These are phyloP conservation scores for Apiotrichum mycotoxinovorans DNA, from an alignment of 1,284 basidiomycete species.

Conservation along the genomic window DNA sequence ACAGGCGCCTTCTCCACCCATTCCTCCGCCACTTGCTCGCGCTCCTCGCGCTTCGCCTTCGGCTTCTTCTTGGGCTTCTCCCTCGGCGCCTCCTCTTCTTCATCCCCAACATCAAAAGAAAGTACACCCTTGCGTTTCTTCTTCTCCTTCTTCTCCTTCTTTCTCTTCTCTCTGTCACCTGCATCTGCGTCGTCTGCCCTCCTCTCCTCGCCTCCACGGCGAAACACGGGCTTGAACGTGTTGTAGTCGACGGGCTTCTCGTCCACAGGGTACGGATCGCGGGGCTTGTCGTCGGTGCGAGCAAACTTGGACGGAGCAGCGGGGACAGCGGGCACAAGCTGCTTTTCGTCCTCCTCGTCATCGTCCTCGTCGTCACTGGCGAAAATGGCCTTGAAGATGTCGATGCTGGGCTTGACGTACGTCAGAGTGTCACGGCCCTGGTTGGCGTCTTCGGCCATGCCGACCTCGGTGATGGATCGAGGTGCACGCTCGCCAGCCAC, in stretches of 20 bases:
- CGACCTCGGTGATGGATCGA: slow-evolving; percentile 61
- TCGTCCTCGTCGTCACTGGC: slow-evolving; percentile 81
- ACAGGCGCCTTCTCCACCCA: slow-evolving; percentile 53
- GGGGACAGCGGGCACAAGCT: slow-evolving; percentile 18
- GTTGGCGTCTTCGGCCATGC: slow-evolving; percentile 80
- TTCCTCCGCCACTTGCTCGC: slow-evolving; percentile 51
- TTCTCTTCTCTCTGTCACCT: slow-evolving; percentile 48
- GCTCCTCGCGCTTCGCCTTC: slow-evolving; percentile 45
- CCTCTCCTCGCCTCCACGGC: slow-evolving; percentile 13
- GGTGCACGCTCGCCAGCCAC: slow-evolving; percentile 32
- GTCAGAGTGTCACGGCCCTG: slow-evolving; percentile 82
- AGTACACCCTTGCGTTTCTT: slow-evolving; percentile 56
- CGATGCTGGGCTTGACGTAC: slow-evolving; percentile 79
- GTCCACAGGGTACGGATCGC: slow-evolving; percentile 23
- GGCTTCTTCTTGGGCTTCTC: slow-evolving; percentile 45
- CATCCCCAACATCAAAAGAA: slow-evolving; percentile 65
- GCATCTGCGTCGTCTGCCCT: slow-evolving; percentile 45
- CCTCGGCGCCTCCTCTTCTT: slow-evolving; percentile 46
- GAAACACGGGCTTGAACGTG: slow-evolving; percentile 61
- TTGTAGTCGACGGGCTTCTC: slow-evolving; percentile 34
- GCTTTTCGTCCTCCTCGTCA: slow-evolving; percentile 58
- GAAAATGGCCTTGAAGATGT: slow-evolving; percentile 93
- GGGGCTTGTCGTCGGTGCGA: slow-evolving; percentile 5
- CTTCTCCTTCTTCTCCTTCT: slow-evolving; percentile 47
- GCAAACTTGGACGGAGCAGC: slow-evolving; percentile 25